Percentiles rank a stretch among this genome's conserved stretches.
These are phyloP conservation scores for Fragaria vesca DNA, from an alignment of 306 rosid species.

Conservation along the genomic window DNA sequence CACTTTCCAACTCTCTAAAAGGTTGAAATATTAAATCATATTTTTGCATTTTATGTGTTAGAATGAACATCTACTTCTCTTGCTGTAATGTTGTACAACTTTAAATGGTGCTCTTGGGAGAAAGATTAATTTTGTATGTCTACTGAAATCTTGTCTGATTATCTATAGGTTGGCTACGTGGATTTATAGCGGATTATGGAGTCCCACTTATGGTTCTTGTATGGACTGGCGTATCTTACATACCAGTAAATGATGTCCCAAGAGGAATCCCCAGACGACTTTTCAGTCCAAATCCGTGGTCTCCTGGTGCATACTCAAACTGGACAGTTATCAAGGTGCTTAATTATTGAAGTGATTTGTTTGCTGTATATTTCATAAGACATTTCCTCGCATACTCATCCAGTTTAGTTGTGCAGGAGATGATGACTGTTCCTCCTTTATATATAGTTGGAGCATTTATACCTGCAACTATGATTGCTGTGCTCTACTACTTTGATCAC, in stretches of 20 bases:
- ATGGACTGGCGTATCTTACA: conserved; percentile 88
- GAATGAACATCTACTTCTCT: conserved; percentile 13
- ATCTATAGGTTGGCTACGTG: conserved; percentile 70
- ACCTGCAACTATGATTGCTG: conserved; percentile 97
- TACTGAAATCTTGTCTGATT: conserved; percentile 17
- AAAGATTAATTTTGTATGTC: neutral
- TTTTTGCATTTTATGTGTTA: neutral
- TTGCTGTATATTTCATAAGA: neutral
- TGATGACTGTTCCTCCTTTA: conserved; percentile 76
- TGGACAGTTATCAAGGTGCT: conserved; percentile 89
- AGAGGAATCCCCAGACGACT: conserved; percentile 90
- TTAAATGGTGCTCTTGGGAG: conserved; percentile 13
- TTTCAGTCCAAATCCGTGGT: conserved; percentile 98
- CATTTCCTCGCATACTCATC: conserved; percentile 28
- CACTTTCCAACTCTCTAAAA: neutral
- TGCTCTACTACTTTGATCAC: conserved; percentile 95
- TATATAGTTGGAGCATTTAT: conserved; percentile 91
- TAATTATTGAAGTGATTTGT: conserved; percentile 19
- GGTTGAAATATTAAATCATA: neutral
- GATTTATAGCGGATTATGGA: conserved; percentile 89
- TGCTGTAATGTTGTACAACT: neutral
- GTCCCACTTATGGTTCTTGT: conserved; percentile 88
- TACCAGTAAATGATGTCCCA: conserved; percentile 79
- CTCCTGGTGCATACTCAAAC: conserved; percentile 87
- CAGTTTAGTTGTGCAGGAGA: conserved; percentile 62